Conservation (phyloP, 129 eudicot genomes). For the Tagetes erecta region DNA sequence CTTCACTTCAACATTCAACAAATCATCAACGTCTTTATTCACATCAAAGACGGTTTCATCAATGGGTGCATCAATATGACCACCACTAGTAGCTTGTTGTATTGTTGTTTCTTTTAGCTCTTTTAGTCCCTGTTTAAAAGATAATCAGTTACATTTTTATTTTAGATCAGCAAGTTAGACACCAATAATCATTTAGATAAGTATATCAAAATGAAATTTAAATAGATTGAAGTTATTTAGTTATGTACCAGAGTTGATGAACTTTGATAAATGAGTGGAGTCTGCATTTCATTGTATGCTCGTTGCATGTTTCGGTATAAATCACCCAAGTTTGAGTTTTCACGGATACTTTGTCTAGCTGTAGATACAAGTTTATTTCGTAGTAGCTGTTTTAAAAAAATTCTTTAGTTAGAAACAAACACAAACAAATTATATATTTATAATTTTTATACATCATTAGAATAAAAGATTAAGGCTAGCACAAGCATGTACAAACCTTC, state of each 20-base stretch:
- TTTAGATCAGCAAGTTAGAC: too few species aligned
- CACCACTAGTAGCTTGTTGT: conserved; percentile 69
- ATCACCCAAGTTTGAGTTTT: conserved; percentile 75
- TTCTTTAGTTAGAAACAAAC: conserved; percentile 7
- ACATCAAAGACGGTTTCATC: conserved; percentile 88
- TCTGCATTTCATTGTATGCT: conserved; percentile 89
- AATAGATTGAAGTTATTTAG: not conserved
- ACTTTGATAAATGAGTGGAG: conserved; percentile 82
- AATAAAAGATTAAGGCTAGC: conserved; percentile 1
- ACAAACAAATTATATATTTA: conserved; percentile 1
- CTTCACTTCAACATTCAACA: conserved; percentile 87
- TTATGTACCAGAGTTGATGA: conserved; percentile 68
- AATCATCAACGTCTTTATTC: conserved; percentile 86
- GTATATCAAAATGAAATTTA: not conserved
- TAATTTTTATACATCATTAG: not conserved
- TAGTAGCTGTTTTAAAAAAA: conserved; percentile 58
- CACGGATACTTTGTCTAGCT: conserved; percentile 70
- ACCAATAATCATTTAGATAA: not conserved
- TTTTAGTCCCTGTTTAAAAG: conserved; percentile 66
- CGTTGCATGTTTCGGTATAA: conserved; percentile 73
- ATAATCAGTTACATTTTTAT: not conserved
- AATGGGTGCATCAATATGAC: conserved; percentile 83
- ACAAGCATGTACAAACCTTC: not conserved
- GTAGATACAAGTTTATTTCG: conserved; percentile 92
- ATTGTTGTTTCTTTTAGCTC: conserved; percentile 91